A percentile compares a stretch with the other conserved stretches of the same genome.
Conservation (phyloP, 441 rosid species). For the Capsella rubella region DNA sequence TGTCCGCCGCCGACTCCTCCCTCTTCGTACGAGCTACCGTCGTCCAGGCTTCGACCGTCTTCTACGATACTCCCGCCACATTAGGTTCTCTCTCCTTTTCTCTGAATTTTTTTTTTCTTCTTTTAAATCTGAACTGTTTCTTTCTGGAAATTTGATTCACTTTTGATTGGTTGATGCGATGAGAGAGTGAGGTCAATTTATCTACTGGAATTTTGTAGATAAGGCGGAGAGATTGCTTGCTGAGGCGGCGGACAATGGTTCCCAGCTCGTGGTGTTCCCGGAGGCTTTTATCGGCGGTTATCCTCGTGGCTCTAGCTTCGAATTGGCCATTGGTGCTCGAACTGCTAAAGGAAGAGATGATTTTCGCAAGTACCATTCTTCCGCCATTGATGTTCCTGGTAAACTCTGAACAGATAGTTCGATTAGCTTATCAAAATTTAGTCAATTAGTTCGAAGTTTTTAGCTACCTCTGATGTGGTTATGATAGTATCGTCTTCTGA, state of each 20-base stretch:
- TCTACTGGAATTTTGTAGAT: slow-evolving; percentile 44
- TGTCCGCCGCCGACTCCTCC: slow-evolving; percentile 64
- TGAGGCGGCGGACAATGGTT: slow-evolving; percentile 85
- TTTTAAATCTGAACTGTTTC: neutral
- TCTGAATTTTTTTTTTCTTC: neutral
- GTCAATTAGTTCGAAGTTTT: neutral
- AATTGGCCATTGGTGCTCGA: slow-evolving; percentile 70
- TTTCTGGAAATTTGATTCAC: neutral
- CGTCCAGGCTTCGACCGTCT: slow-evolving; percentile 90
- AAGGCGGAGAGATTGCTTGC: slow-evolving; percentile 90
- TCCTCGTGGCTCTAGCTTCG: slow-evolving; percentile 88
- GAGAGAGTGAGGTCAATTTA: neutral
- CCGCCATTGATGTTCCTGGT: slow-evolving; percentile 95
- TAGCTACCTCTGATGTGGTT: neutral
- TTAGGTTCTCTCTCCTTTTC: slow-evolving; percentile 53
- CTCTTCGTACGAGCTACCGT: slow-evolving; percentile 81
- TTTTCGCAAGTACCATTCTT: slow-evolving; percentile 81
- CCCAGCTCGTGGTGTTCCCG: slow-evolving; percentile 90
- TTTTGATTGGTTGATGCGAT: slow-evolving; percentile 2
- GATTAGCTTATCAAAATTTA: neutral
- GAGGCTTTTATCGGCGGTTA: slow-evolving; percentile 95
- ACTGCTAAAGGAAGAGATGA: slow-evolving; percentile 84
- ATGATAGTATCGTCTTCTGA: neutral
- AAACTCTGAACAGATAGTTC: neutral
- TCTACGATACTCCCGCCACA: slow-evolving; percentile 92